These are phyloP conservation scores for Lactifluus hygrophoroides DNA, from an alignment of 768 basidiomycete genomes.

Conservation along the genomic window DNA sequence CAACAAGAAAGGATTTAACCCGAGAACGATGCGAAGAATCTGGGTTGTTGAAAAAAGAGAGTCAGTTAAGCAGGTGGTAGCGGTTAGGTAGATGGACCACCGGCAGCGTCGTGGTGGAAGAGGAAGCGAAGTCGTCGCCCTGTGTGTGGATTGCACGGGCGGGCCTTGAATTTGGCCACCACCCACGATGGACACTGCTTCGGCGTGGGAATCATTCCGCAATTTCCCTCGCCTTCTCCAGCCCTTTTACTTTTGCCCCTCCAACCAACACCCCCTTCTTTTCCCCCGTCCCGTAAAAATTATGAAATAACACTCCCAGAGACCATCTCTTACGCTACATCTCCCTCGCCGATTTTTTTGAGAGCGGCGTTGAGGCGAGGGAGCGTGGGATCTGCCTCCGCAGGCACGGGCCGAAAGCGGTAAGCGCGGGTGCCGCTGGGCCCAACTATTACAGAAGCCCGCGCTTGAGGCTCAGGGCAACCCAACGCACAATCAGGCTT, in stretches of 20 bases:
- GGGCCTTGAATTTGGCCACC: constrained; percentile 23
- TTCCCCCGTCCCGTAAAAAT: not conserved
- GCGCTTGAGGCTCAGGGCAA: constrained; percentile 17
- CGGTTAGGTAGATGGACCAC: not conserved
- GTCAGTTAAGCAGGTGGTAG: constrained; percentile 2
- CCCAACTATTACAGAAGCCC: constrained; percentile 19
- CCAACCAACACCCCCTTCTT: not conserved
- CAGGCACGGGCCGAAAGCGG: constrained; percentile 17
- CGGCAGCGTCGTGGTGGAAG: constrained; percentile 16
- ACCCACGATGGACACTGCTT: constrained; percentile 21
- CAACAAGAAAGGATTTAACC: not conserved
- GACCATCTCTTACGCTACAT: not conserved
- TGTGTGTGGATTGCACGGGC: constrained; percentile 19
- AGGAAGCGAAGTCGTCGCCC: constrained; percentile 16
- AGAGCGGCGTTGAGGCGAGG: not conserved
- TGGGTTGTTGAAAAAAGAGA: not conserved
- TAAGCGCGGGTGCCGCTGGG: constrained; percentile 20
- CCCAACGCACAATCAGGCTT: constrained; percentile 4
- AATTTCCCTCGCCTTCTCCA: constrained; percentile 15
- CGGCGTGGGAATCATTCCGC: constrained; percentile 18
- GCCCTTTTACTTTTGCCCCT: not conserved
- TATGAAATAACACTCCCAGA: not conserved
- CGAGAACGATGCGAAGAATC: not conserved
- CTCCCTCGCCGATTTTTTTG: constrained; percentile 17
- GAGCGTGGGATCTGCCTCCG: constrained; percentile 15